phyloP scores from a whole-genome alignment of 1,284 basidiomycete genomes.

The Pyrrhoderma noxium region DNA sequence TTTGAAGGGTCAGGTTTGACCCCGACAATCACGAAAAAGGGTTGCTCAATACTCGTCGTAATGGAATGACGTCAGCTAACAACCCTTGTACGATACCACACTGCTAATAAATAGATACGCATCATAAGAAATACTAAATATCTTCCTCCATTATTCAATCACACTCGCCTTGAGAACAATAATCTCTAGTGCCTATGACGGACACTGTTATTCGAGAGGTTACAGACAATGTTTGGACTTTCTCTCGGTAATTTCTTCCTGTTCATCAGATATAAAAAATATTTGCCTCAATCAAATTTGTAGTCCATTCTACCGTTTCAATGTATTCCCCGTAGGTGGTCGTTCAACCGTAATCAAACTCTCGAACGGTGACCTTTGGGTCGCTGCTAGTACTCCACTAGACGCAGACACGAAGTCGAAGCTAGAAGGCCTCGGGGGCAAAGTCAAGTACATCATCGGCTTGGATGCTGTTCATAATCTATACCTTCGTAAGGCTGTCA shows the following conservation, averaged over 20 bases:
- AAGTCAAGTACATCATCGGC: conserved; percentile 58
- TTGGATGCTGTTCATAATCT: conserved; percentile 61
- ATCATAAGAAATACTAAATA: no score
- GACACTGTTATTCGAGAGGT: conserved; percentile 32
- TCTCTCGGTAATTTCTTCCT: conserved; percentile 46
- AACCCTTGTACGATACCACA: no score
- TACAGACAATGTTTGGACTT: conserved; percentile 59
- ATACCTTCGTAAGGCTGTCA: conserved; percentile 42
- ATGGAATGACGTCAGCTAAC: no score
- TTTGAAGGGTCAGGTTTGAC: no score
- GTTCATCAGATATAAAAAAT: conserved; percentile 1
- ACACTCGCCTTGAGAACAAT: no score
- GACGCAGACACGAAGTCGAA: conserved; percentile 65
- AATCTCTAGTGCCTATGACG: conserved; percentile 16
- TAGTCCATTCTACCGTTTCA: conserved; percentile 61
- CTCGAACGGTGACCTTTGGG: conserved; percentile 66
- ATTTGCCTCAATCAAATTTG: conserved; percentile 1
- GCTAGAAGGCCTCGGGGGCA: conserved; percentile 71
- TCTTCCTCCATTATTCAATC: no score
- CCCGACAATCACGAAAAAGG: no score
- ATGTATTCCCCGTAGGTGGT: conserved; percentile 67
- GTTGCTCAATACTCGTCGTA: no score
- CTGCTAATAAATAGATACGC: no score
- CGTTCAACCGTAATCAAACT: conserved; percentile 80
- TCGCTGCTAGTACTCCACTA: conserved; percentile 81